Conservation (phyloP, 2,329 filamentous ascomycete genomes). For the Exophiala viscosa region DNA sequence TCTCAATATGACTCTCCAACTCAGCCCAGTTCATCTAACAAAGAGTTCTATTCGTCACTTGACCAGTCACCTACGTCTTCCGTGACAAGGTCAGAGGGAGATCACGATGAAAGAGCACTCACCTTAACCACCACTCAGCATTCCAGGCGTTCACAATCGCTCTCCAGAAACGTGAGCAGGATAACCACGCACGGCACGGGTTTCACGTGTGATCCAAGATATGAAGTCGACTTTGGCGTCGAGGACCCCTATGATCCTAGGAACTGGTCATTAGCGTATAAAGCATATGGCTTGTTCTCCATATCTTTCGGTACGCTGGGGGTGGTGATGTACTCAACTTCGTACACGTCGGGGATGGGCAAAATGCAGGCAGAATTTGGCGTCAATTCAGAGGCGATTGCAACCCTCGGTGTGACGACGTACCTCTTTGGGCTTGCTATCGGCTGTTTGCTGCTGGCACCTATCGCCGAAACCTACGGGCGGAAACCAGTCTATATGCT, state of each 20-base stretch:
- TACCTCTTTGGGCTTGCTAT: slow-evolving; percentile 72
- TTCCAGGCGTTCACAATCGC: slow-evolving; percentile 11
- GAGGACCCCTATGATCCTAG: slow-evolving; percentile 62
- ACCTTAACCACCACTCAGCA: slow-evolving; percentile 18
- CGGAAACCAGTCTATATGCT: slow-evolving; percentile 60
- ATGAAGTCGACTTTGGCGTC: slow-evolving; percentile 69
- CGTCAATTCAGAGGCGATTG: slow-evolving; percentile 54
- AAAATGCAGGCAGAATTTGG: slow-evolving; percentile 67
- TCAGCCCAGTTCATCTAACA: slow-evolving; percentile 5
- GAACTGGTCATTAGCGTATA: slow-evolving; percentile 63
- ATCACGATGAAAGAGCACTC: slow-evolving; percentile 21
- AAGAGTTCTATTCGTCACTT: slow-evolving; percentile 16
- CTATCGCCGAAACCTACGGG: slow-evolving; percentile 53
- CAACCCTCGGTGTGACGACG: slow-evolving; percentile 72
- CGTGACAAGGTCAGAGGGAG: slow-evolving; percentile 14
- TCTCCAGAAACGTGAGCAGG: slow-evolving; percentile 30
- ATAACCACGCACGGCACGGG: slow-evolving; percentile 46
- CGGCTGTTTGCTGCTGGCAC: slow-evolving; percentile 70
- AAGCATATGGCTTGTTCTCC: slow-evolving; percentile 51
- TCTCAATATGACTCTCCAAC: slow-evolving; percentile 6
- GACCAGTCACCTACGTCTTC: slow-evolving; percentile 19
- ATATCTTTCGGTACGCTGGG: slow-evolving; percentile 57
- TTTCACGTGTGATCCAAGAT: slow-evolving; percentile 54
- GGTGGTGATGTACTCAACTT: slow-evolving; percentile 70
- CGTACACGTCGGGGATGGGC: slow-evolving; percentile 68